Evolutionary conservation across 345 rosid species (phyloP).

Genomic region (Theobroma cacao): DNA sequence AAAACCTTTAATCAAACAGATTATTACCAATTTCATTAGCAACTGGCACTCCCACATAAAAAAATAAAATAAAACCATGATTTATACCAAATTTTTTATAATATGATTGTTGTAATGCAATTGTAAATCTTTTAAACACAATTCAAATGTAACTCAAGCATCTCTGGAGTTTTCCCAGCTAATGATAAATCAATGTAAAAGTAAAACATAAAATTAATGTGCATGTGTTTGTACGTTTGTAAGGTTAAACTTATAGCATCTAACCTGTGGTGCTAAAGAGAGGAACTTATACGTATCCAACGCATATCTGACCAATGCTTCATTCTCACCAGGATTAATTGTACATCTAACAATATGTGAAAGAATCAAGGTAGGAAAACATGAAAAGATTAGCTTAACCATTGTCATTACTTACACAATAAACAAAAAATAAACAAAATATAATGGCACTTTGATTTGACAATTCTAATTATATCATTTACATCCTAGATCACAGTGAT

Average conservation of each 20-base stretch:
- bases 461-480: neutral
- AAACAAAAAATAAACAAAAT: neutral
- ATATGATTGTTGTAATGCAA: neutral
- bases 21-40: neutral
- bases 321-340: slow-evolving; percentile 94
- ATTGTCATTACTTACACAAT: neutral
- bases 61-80: neutral
- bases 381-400: neutral
- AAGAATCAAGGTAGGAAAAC: neutral
- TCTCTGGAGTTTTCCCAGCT: neutral
- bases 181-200: neutral
- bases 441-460: neutral
- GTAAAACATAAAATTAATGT: neutral
- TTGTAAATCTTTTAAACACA: neutral
- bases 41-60: neutral
- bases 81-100: neutral
- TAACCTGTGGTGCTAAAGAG: slow-evolving; percentile 84
- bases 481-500: neutral
- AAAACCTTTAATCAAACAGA: neutral
- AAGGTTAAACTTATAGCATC: slow-evolving; percentile 3
- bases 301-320: slow-evolving; percentile 90
- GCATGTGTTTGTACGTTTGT: neutral
- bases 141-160: neutral
- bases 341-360: slow-evolving; percentile 63
- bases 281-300: slow-evolving; percentile 78